A percentile compares a stretch with the other conserved stretches of the same genome.
These are phyloP conservation scores for Kwoniella pini DNA, from an alignment of 768 basidiomycete species.

Conservation along the genomic window DNA sequence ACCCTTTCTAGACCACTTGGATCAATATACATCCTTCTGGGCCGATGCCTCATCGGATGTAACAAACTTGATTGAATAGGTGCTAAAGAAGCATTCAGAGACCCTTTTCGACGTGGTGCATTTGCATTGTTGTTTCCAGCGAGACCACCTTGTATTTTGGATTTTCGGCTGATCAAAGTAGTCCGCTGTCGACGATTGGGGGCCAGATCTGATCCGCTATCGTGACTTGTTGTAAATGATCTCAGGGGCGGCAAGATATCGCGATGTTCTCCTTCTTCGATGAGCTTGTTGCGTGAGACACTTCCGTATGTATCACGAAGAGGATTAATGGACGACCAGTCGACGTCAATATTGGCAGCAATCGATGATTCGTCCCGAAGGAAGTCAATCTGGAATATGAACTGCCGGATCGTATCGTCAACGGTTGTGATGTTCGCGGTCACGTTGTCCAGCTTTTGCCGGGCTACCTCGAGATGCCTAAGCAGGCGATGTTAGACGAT, in stretches of 20 bases:
- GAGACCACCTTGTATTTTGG: background rate
- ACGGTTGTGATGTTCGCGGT: constrained; percentile 14
- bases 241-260: constrained; percentile 12
- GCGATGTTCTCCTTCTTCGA: constrained; percentile 2
- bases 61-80: constrained; percentile 3
- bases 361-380: constrained; percentile 13
- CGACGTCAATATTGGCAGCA: constrained; percentile 23
- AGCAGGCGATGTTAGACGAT: background rate
- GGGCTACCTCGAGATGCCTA: constrained; percentile 13
- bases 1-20: constrained; percentile 16
- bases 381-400: constrained; percentile 29
- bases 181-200: constrained; percentile 1
- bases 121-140: background rate
- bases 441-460: constrained; percentile 18
- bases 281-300: background rate
- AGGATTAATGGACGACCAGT: constrained; percentile 9
- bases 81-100: constrained; percentile 3
- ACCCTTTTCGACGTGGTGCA: constrained; percentile 2
- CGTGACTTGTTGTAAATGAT: constrained; percentile 2
- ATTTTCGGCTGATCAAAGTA: background rate
- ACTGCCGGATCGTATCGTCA: constrained; percentile 34
- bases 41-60: constrained; percentile 11
- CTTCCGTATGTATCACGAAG: constrained; percentile 3
- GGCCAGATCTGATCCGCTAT: constrained; percentile 16
- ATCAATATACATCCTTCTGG: constrained; percentile 22